phyloP scores from a whole-genome alignment of 495 filamentous ascomycete species.

The Talaromyces ruber region DNA sequence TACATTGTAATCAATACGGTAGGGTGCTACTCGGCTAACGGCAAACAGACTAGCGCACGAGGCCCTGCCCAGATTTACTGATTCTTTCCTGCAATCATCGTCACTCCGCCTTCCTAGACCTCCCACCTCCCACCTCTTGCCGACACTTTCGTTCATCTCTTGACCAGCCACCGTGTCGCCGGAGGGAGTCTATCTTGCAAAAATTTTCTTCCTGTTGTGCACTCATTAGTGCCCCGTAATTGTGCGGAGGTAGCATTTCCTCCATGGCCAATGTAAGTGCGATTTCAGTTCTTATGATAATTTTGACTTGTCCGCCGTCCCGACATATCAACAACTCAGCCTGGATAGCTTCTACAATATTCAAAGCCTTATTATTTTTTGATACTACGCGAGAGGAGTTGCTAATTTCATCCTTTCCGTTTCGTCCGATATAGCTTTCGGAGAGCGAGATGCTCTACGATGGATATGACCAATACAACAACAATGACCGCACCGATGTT shows the following conservation, averaged over 20 bases:
- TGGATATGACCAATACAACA: conserved; percentile 57
- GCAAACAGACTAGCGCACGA: not conserved
- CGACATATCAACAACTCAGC: not conserved
- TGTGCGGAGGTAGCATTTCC: conserved; percentile 24
- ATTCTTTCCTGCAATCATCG: not conserved
- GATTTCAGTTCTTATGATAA: not conserved
- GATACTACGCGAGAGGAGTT: conserved; percentile 12
- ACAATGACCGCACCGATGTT: conserved; percentile 72
- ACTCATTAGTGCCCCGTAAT: not conserved
- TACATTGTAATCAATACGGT: too few relatives aligned
- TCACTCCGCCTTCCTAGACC: not conserved
- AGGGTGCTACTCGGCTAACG: not conserved
- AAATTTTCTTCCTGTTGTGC: not conserved
- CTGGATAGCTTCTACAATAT: not conserved
- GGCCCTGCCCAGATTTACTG: not conserved
- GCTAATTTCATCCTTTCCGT: conserved; percentile 15
- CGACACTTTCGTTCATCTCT: not conserved
- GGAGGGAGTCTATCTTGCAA: not conserved
- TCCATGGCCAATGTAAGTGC: conserved; percentile 42
- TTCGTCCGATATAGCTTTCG: conserved; percentile 21
- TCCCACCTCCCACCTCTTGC: not conserved
- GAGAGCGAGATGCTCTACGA: conserved; percentile 63
- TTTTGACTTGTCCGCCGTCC: not conserved
- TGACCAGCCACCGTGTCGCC: not conserved
- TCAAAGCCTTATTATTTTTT: conserved; percentile 2